Percentiles rank a stretch among this genome's conserved stretches.
These are phyloP conservation scores for Inonotus obliquus DNA, from an alignment of 1,284 basidiomycete species.

Conservation along the genomic window DNA sequence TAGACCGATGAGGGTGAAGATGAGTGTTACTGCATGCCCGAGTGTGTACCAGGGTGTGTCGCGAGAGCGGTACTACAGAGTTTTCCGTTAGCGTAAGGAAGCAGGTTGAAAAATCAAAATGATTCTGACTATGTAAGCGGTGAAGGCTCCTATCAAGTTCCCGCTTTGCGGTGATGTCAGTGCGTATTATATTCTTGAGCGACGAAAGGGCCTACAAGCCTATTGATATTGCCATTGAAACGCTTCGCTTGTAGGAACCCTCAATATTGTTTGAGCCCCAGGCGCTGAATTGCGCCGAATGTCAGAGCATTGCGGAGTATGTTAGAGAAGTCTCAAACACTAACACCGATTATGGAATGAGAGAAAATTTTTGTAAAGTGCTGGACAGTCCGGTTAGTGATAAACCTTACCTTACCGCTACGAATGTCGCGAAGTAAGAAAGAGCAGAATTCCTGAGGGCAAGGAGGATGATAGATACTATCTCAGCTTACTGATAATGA, in stretches of 20 bases:
- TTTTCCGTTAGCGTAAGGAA: neutral
- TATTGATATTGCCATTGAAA: slow-evolving; percentile 65
- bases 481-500: slow-evolving; percentile 32
- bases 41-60: slow-evolving; percentile 44
- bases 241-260: slow-evolving; percentile 71
- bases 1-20: slow-evolving; percentile 45
- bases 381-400: neutral
- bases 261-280: slow-evolving; percentile 73
- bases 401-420: slow-evolving; percentile 52
- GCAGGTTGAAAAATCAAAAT: slow-evolving; percentile 40
- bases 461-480: neutral
- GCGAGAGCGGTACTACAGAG: slow-evolving; percentile 30
- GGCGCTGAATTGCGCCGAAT: slow-evolving; percentile 34
- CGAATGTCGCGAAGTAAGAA: slow-evolving; percentile 23
- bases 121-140: slow-evolving; percentile 37
- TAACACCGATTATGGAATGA: slow-evolving; percentile 27
- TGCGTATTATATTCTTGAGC: no score
- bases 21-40: slow-evolving; percentile 46
- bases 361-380: neutral
- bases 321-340: no score
- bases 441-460: neutral
- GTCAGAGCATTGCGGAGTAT: no score
- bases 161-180: slow-evolving; percentile 26
- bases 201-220: slow-evolving; percentile 30
- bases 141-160: slow-evolving; percentile 43